Base-by-base conservation (phyloP, 139 green algal species). In the Coelastrella sp. region DNA sequence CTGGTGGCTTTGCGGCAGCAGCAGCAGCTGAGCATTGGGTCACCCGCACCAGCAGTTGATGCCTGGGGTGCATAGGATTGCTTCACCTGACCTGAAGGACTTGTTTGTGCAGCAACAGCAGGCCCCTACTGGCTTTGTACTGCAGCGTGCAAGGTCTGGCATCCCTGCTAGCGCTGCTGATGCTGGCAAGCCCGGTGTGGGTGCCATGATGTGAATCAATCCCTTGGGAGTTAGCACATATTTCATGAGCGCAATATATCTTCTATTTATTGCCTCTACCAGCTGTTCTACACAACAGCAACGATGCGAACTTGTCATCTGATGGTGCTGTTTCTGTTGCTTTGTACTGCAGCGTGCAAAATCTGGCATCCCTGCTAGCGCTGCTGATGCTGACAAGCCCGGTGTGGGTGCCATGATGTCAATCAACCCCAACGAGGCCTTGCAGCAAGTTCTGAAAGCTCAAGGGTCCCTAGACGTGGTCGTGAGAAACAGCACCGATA, bases 391-490 rank as follows among this genome's bases (percentile, higher is more conserved):
- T 47, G 81, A 86, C 32, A 65, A 86, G 59, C 59, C 78, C 66
- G 56, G 56, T 68, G 78, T 64, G 11, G 77, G 47, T 64, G 77
- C 16, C 8, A 68, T 84, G 10, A 85, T 14, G 19, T 14, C 22
- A 0, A 47, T 88, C 5, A 88, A 80, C 66, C 83, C 83, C 3
- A 80, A 87, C 22, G 16, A 87, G 65, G 82, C 82, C 11, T 65
- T 87, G 2, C 82, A 87, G 32, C 82, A 87, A 61, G 82, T 87
- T 5, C 82, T 87, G 32, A 68, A 87, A 65, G 78, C 78, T 14
- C 82, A 87, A 54, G 65, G 58, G 13, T 17, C 58, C 3, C 22
- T 23, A 14, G 54, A 47, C 3, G 68, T 23, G 7, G 83, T 20
- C 14, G 81, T 32, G 8, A 10, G 8, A 13, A 64, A n/a, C 8